These are phyloP conservation scores for Solanum ahanhuiri DNA, from an alignment of 257 asterid genomes.

Conservation along the genomic window DNA sequence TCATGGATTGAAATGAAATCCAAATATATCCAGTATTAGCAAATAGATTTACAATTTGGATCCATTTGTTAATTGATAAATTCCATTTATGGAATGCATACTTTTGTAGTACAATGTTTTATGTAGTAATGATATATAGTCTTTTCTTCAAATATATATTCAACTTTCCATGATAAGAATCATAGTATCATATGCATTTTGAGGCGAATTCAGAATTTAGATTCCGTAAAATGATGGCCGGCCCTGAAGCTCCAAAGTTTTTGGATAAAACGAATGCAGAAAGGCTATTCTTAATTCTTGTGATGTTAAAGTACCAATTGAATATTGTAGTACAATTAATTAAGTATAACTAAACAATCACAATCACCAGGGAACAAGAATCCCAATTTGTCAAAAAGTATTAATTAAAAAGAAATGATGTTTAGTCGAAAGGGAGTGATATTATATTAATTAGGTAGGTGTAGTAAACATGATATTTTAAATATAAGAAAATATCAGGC, in stretches of 20 bases:
- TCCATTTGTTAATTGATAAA: neutral
- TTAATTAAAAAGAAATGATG: neutral
- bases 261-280: neutral
- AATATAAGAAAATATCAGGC: neutral
- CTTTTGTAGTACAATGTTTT: neutral
- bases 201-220: no score
- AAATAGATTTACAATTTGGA: neutral
- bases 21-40: neutral
- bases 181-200: no score
- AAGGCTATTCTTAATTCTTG: neutral
- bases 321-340: neutral
- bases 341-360: neutral
- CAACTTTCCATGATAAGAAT: neutral
- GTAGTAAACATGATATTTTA: constrained; percentile 7
- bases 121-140: neutral
- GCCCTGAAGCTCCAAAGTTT: neutral
- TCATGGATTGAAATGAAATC: neutral
- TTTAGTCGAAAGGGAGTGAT: neutral
- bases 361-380: neutral
- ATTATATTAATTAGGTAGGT: constrained; percentile 11
- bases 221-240: neutral
- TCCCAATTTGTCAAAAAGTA: neutral
- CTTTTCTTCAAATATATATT: neutral
- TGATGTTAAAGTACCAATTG: neutral
- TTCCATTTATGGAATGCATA: neutral